Evolutionary conservation across 305 asterid species (phyloP).

Genomic region (Fraxinus platypoda): DNA sequence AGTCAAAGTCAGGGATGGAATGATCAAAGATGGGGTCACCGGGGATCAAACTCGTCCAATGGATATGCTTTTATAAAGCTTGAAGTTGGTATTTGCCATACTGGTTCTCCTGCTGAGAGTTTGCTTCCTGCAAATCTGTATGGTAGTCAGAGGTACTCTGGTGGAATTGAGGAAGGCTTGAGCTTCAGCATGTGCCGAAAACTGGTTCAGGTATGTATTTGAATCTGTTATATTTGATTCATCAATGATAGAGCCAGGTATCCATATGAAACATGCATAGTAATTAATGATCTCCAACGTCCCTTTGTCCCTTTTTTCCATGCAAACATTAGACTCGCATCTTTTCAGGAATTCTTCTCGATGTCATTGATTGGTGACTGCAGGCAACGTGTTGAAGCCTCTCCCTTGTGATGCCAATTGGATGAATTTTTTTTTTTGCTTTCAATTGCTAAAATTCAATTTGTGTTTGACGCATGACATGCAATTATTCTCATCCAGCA

Average conservation of each 20-base stretch:
- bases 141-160: constrained; percentile 37
- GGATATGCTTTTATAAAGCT: constrained; percentile 52
- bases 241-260: not conserved
- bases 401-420: not conserved
- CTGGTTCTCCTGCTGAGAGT: constrained; percentile 31
- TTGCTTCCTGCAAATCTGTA: constrained; percentile 30
- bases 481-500: not conserved
- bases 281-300: not conserved
- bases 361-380: not conserved
- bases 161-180: constrained; percentile 63
- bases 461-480: not conserved
- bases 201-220: constrained; percentile 70
- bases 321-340: not conserved
- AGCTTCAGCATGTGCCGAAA: constrained; percentile 82
- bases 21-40: constrained; percentile 60
- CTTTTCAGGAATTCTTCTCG: not conserved
- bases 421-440: not conserved
- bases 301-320: not conserved
- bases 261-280: not conserved
- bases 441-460: constrained; percentile 6
- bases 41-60: constrained; percentile 58
- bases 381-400: not conserved
- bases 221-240: not conserved
- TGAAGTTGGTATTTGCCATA: constrained; percentile 54
- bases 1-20: constrained; percentile 54